Base-by-base conservation (phyloP, 2,329 filamentous ascomycete genomes). In the Clarireedia paspali region DNA sequence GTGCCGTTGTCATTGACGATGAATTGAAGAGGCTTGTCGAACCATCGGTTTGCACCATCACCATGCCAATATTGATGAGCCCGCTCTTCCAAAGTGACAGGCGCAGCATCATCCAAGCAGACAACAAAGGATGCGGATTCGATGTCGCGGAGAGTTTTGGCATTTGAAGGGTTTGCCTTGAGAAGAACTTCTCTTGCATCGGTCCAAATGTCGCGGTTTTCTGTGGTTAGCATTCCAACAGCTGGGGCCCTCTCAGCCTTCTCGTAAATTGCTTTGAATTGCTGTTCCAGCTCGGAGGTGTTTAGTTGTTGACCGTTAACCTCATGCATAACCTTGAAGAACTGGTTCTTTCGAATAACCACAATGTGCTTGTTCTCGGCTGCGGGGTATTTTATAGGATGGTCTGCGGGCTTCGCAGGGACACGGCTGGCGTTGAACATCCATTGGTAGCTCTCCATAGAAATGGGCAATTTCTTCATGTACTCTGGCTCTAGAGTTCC, bases 1-100 rank as follows among this genome's bases (percentile, higher is more conserved):
- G 94, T 95, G 65, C 94, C 94, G 71, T 99, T 99, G 71, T 99
- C 91, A 73, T 96, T 96, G 75, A 99, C 72, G 70, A 99, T 95
- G 76, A 99, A 97, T 74, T 99, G 92, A 53, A 96, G 77, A 5
- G 94, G 94, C 80, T 99, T 99, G 80, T 99, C 94, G 69, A 85
- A 97, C 91, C 91, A 99, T 63, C 94, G 84, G 78, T 99, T 99
- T 64, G 83, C 78, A 56, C 94, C 94, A 68, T 99, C 92, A 53
- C 94, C 94, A 74, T 97, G 92, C 95, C 94, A 99, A 82, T 96
- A 99, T 72, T 91, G 87, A 73, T 88, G 89, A 1, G 92, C 89
- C 59, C 95, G 91, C 79, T 97, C 94, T 76, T 96, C 91, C 15
- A 96, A 83, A 1, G 94, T 99, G 26, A 97, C 85, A 2, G 94